Evolutionary conservation across 108 stramenopile species (phyloP).

Genomic region (Aurantiochytrium sp.): DNA sequence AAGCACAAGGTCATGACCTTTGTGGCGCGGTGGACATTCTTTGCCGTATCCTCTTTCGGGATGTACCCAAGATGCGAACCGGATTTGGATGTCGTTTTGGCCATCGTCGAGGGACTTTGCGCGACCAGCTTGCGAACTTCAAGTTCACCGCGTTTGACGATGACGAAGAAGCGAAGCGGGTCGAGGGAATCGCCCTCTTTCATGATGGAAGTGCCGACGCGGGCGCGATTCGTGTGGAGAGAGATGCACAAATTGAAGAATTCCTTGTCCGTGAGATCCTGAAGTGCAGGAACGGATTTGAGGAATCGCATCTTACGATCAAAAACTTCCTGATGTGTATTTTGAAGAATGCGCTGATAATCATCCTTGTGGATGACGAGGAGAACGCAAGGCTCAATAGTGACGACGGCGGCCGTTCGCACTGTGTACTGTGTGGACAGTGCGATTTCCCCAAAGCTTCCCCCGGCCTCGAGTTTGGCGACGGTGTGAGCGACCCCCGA

Average conservation of each 20-base stretch:
- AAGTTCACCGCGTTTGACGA: neutral
- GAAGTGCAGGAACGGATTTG: neutral
- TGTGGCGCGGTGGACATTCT: too few species aligned
- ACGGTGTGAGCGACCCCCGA: neutral
- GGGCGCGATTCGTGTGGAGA: neutral
- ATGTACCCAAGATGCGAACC: too few species aligned
- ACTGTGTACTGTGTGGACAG: neutral
- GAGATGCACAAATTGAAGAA: neutral
- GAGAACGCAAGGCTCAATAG: neutral
- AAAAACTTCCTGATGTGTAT: neutral
- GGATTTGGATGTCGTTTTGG: neutral
- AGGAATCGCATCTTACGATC: neutral
- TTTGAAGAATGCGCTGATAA: neutral
- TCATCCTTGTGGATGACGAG: slow-evolving; percentile 6
- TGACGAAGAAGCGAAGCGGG: neutral
- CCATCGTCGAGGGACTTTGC: neutral
- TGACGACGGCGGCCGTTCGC: neutral
- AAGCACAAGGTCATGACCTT: neutral
- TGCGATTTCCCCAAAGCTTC: neutral
- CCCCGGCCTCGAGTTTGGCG: neutral
- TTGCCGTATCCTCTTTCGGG: too few species aligned
- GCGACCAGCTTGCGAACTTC: neutral
- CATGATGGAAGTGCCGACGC: neutral
- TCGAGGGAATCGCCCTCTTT: neutral
- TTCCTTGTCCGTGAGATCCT: slow-evolving; percentile 3